Evolutionary conservation across 805 yeast genomes (phyloP).

Genomic region (Ogataea kodamae): DNA sequence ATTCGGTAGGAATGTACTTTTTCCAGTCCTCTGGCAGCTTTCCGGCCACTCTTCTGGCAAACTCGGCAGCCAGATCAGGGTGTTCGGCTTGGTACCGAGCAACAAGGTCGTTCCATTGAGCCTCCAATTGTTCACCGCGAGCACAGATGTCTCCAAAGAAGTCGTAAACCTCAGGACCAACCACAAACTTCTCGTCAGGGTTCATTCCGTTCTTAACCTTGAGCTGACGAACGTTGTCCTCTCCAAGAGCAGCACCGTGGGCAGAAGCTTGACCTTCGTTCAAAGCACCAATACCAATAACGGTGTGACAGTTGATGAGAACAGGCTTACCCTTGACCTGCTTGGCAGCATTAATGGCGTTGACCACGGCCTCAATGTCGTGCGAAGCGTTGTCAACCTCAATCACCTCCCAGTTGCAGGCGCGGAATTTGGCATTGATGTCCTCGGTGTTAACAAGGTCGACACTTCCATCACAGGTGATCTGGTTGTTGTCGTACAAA

Average conservation of each 20-base stretch:
- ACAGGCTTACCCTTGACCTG: slow-evolving; percentile 74
- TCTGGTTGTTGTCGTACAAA: slow-evolving; percentile 93
- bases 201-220: slow-evolving; percentile 80
- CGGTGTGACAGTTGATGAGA: slow-evolving; percentile 80
- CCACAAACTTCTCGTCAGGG: slow-evolving; percentile 73
- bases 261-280: slow-evolving; percentile 84
- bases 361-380: slow-evolving; percentile 64
- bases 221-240: slow-evolving; percentile 85
- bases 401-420: slow-evolving; percentile 91
- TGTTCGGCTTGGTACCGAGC: slow-evolving; percentile 57
- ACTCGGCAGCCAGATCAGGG: slow-evolving; percentile 76
- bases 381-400: slow-evolving; percentile 75
- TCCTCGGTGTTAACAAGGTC: slow-evolving; percentile 90
- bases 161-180: slow-evolving; percentile 79
- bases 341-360: slow-evolving; percentile 79
- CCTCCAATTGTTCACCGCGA: slow-evolving; percentile 62
- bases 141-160: slow-evolving; percentile 54
- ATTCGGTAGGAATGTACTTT: slow-evolving; percentile 69
- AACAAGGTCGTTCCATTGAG: slow-evolving; percentile 67
- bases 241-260: slow-evolving; percentile 94
- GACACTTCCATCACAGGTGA: slow-evolving; percentile 94
- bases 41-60: slow-evolving; percentile 69
- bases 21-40: slow-evolving; percentile 86
- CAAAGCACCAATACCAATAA: slow-evolving; percentile 90
- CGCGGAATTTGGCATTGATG: slow-evolving; percentile 75